Base-by-base conservation (phyloP, 441 rosid genomes). In the Gossypium davidsonii region DNA sequence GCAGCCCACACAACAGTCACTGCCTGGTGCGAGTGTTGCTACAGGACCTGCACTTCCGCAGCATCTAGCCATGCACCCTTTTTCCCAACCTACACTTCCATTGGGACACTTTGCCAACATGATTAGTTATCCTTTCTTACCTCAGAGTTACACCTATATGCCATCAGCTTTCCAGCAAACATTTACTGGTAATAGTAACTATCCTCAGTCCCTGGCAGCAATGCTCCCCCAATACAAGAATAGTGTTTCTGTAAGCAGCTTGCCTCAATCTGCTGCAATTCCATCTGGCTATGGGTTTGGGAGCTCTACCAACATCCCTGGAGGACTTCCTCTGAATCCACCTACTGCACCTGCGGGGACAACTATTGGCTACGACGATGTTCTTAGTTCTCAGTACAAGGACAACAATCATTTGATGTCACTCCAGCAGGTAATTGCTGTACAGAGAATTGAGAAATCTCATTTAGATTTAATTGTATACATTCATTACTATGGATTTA, bases 151-250 rank as follows among this genome's bases (percentile, higher is more conserved):
- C 79, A 80, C 96, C 0, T 93, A 91, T 59, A 83, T 95, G 96
- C 98, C 98, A 37, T 91, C 99, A 0, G 95, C 94, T 73, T 95
- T 81, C 78, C 99, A 92, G 87, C 99, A 94, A 87, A 70, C 88
- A 51, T 90, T 84, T 82, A 85, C 95, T 68, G 96, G 96, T 70
- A 94, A 87, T 75, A 91, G 78, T 79, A 73, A 94, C 31, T 92
- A 94, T 78, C 94, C 88, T 78, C 99, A 94, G 82, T 92, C 96
- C 70, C 79, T 92, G 76, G 96, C 96, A 44, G 89, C 97, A 12
- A 77, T 87, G 68, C 97, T 90, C 46, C 98, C 98, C 6, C 99
- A 94, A 70, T 92, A 90, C 83, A 94, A 91, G 79, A 90, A 85
- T 73, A 87, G 86, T 53, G 89, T 86, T 61, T 87, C 96, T 28